Conservation (phyloP, 108 stramenopile species). For the Nannochloropsis gaditana region DNA sequence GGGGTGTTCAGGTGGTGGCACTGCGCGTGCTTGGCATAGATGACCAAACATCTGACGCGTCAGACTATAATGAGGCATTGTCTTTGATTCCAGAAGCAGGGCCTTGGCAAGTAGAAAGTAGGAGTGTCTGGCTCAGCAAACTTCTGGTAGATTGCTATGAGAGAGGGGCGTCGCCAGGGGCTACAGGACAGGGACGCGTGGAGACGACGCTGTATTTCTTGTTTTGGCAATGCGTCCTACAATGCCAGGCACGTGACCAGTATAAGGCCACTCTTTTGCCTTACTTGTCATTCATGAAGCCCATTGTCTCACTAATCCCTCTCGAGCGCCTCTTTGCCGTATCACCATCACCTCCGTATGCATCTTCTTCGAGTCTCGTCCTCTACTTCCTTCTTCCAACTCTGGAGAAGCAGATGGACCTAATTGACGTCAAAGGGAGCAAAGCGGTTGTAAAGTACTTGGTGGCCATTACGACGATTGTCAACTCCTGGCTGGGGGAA, state of each 20-base stretch:
- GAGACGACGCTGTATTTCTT: slow-evolving; percentile 4
- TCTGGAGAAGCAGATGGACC: background rate
- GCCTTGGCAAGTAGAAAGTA: background rate
- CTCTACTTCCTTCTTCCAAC: background rate
- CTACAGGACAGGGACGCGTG: background rate
- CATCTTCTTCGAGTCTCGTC: slow-evolving; percentile 5
- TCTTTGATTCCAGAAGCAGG: background rate
- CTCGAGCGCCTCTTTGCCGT: background rate
- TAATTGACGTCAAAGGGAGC: background rate
- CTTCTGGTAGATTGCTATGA: background rate
- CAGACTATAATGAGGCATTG: background rate
- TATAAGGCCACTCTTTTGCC: background rate
- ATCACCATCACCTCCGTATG: background rate
- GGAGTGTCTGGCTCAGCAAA: background rate
- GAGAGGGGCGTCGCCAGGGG: background rate
- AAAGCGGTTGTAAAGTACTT: background rate
- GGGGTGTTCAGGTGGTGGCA: slow-evolving; percentile 9
- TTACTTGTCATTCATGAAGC: background rate
- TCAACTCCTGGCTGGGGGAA: background rate
- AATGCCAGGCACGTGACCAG: background rate
- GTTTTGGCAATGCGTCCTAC: slow-evolving; percentile 14
- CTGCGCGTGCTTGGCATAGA: background rate
- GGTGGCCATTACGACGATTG: background rate
- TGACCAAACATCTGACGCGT: background rate
- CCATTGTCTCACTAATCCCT: background rate